Percentiles rank a stretch among this genome's conserved stretches.
These are phyloP conservation scores for Collybia mongolica DNA, from an alignment of 768 basidiomycete genomes.

Conservation along the genomic window DNA sequence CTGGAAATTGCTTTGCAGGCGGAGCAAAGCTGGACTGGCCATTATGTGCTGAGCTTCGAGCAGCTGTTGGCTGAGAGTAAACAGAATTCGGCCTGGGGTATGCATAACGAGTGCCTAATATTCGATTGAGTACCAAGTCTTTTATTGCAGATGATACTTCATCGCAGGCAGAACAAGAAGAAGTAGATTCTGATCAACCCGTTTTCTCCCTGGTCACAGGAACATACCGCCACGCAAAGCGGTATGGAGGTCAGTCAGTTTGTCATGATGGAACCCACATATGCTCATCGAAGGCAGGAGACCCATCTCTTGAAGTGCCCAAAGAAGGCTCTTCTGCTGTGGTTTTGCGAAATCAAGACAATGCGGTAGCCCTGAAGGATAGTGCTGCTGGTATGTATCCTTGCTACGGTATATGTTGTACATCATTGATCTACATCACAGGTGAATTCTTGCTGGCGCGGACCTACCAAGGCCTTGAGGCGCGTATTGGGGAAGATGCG, in stretches of 20 bases:
- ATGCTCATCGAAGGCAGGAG: background rate
- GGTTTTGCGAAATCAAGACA: conserved; percentile 64
- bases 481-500: conserved; percentile 70
- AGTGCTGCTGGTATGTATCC: conserved; percentile 66
- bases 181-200: conserved; percentile 66
- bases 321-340: conserved; percentile 14
- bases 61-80: conserved; percentile 44
- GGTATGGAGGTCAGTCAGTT: conserved; percentile 45
- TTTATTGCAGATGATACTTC: no score
- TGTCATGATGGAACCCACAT: background rate
- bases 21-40: conserved; percentile 70
- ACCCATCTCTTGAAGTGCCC: background rate
- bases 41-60: conserved; percentile 79
- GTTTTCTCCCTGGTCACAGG: conserved; percentile 87
- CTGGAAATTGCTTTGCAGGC: conserved; percentile 75
- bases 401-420: background rate
- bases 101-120: no score
- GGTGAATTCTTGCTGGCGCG: conserved; percentile 74
- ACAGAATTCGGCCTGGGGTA: no score
- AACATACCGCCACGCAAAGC: conserved; percentile 75
- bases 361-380: conserved; percentile 52
- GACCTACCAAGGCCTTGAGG: conserved; percentile 80
- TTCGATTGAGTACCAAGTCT: no score
- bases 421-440: conserved; percentile 17
- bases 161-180: conserved; percentile 27